A percentile compares a stretch with the other conserved stretches of the same genome.
These are phyloP conservation scores for Olyra latifolia DNA, from an alignment of 176 grass and related monocot genomes.

Conservation along the genomic window DNA sequence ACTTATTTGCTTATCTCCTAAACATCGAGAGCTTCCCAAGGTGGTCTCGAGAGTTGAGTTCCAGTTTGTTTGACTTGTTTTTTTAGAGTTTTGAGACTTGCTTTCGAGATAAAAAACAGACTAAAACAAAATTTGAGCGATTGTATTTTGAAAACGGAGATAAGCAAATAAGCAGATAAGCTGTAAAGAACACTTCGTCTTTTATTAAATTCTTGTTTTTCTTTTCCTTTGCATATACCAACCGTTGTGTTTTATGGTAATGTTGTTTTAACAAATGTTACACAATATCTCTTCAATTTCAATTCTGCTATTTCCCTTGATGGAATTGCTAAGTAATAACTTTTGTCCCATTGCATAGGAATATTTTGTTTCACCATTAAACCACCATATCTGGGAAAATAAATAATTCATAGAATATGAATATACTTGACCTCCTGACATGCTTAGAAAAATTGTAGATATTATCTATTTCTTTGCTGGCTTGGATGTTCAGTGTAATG, in stretches of 20 bases:
- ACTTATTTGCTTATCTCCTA: too few species aligned
- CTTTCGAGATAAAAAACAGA: too few species aligned
- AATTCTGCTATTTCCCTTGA: conserved; percentile 4
- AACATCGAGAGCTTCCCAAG: too few species aligned
- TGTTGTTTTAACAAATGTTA: conserved; percentile 2
- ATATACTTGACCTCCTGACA: conserved; percentile 33
- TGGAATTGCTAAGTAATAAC: background rate
- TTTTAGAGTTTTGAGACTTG: too few species aligned
- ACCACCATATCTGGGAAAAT: conserved; percentile 21
- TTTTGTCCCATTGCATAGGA: background rate
- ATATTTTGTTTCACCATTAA: conserved; percentile 23
- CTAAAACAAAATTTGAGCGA: too few species aligned
- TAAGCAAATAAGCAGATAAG: too few species aligned
- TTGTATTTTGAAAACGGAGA: too few species aligned
- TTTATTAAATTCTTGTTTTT: background rate
- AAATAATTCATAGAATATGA: background rate
- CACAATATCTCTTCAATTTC: background rate
- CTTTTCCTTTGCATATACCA: background rate
- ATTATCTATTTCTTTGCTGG: conserved; percentile 59
- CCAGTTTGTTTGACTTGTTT: too few species aligned
- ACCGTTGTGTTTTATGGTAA: background rate
- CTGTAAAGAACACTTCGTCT: too few species aligned
- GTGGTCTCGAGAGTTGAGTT: too few species aligned
- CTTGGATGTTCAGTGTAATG: conserved; percentile 80
- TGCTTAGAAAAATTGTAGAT: conserved; percentile 37